Evolutionary conservation across 352 stramenopile species (phyloP).

Genomic region (Pythium aquatile): DNA sequence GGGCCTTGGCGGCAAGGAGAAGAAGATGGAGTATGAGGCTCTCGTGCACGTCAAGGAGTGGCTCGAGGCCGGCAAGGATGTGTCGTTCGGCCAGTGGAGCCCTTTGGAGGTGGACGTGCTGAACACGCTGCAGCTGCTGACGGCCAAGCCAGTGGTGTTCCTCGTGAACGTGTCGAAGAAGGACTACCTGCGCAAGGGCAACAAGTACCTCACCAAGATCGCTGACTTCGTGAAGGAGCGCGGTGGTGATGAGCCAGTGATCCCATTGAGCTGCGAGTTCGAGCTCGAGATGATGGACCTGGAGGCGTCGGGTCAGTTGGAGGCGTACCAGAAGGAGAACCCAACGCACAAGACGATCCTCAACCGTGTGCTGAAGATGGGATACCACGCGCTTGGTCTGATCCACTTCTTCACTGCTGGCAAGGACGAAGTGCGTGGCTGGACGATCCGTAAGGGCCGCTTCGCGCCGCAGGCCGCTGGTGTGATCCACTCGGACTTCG

Average conservation of each 20-base stretch:
- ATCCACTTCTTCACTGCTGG: constrained; percentile 99
- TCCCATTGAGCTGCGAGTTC: constrained; percentile 98
- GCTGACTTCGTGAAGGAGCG: constrained; percentile 95
- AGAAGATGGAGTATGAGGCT: constrained; percentile 93
- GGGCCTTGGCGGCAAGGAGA: constrained; percentile 91
- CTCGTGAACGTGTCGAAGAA: constrained; percentile 99
- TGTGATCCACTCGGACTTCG: constrained; percentile 99
- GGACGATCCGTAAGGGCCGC: constrained; percentile 98
- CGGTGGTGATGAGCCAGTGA: constrained; percentile 94
- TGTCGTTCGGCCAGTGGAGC: constrained; percentile 90
- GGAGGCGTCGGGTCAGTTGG: constrained; percentile 55
- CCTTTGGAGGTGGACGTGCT: constrained; percentile 88
- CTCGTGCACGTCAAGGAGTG: constrained; percentile 81
- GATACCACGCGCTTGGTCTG: constrained; percentile 97
- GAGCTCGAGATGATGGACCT: constrained; percentile 93
- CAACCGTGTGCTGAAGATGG: constrained; percentile 97
- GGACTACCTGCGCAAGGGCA: constrained; percentile 98
- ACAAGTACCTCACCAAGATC: constrained; percentile 98
- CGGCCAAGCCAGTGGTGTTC: constrained; percentile 96
- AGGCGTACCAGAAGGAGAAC: constrained; percentile 79
- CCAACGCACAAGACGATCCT: constrained; percentile 90
- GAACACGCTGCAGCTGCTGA: constrained; percentile 92
- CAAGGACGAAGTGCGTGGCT: constrained; percentile 98
- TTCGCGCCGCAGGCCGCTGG: constrained; percentile 96
- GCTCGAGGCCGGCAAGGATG: constrained; percentile 86